Percentiles rank a stretch among this genome's conserved stretches.
phyloP scores from a whole-genome alignment of 2,329 filamentous ascomycete species.

The Septoria linicola region DNA sequence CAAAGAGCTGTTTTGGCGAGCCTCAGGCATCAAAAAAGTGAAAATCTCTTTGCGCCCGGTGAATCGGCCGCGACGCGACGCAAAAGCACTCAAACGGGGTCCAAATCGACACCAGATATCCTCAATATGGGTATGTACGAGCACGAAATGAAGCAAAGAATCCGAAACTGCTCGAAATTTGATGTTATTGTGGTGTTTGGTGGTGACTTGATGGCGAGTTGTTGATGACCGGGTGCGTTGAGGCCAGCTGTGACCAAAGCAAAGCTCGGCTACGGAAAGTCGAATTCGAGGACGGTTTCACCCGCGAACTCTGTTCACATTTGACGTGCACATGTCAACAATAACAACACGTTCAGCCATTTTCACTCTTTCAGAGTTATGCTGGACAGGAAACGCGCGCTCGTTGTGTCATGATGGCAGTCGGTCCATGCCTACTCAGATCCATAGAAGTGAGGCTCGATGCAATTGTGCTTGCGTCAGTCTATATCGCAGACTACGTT shows the following conservation, averaged over 20 bases:
- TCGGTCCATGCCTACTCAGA: too few species aligned
- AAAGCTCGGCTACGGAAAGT: conserved; percentile 6
- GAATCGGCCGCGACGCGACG: conserved; percentile 8
- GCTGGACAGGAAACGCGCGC: too few species aligned
- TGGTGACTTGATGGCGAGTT: conserved; percentile 19
- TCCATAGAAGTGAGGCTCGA: too few species aligned
- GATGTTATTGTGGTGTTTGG: conserved; percentile 10
- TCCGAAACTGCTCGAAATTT: neutral
- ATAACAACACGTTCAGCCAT: neutral
- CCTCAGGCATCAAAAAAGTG: conserved; percentile 10
- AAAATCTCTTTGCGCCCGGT: conserved; percentile 12
- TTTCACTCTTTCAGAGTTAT: too few species aligned
- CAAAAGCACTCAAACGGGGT: conserved; percentile 16
- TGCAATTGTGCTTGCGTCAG: too few species aligned
- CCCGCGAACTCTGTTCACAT: neutral
- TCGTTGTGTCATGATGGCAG: too few species aligned
- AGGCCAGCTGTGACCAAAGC: conserved; percentile 9
- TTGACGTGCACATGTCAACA: neutral
- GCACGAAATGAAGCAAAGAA: conserved; percentile 10
- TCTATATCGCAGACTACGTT: too few species aligned
- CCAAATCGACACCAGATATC: conserved; percentile 4
- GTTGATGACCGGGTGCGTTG: conserved; percentile 12
- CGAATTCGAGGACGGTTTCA: neutral
- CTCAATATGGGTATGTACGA: conserved; percentile 24
- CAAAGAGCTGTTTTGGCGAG: neutral